Conservation (phyloP, 768 basidiomycete species). For the Lactarius quietus region DNA sequence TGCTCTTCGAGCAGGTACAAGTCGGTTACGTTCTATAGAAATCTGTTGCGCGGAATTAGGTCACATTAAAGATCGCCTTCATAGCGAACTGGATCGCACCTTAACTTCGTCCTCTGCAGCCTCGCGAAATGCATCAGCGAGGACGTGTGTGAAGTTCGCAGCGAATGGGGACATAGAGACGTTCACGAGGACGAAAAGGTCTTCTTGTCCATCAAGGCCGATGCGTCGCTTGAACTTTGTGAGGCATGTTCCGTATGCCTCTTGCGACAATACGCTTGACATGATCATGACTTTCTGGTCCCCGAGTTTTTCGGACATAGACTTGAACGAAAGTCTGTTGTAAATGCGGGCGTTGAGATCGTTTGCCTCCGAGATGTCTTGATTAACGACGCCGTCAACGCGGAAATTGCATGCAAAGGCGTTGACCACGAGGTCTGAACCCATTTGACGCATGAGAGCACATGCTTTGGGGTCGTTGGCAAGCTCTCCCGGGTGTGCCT, state of each 20-base stretch:
- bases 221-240: conserved; percentile 38
- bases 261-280: conserved; percentile 35
- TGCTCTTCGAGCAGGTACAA: conserved; percentile 32
- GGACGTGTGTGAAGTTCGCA: conserved; percentile 30
- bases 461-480: conserved; percentile 18
- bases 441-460: conserved; percentile 21
- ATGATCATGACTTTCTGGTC: conserved; percentile 27
- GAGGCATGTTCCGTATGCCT: conserved; percentile 36
- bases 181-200: conserved; percentile 38
- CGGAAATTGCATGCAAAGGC: conserved; percentile 45
- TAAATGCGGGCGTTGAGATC: conserved; percentile 39
- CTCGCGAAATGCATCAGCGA: conserved; percentile 36
- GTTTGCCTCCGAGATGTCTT: conserved; percentile 42
- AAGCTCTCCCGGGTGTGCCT: conserved; percentile 17
- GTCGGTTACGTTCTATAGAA: conserved; percentile 34
- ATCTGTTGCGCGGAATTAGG: neutral
- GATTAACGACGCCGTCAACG: conserved; percentile 34
- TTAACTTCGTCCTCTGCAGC: conserved; percentile 36
- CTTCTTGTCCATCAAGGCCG: conserved; percentile 33
- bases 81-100: conserved; percentile 25
- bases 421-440: conserved; percentile 42
- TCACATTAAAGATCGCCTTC: neutral
- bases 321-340: conserved; percentile 36
- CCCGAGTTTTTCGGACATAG: conserved; percentile 31
- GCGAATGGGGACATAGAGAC: conserved; percentile 43